Conservation (phyloP, 192 early-diverging fungal genomes). For the Pilaira anomala region DNA sequence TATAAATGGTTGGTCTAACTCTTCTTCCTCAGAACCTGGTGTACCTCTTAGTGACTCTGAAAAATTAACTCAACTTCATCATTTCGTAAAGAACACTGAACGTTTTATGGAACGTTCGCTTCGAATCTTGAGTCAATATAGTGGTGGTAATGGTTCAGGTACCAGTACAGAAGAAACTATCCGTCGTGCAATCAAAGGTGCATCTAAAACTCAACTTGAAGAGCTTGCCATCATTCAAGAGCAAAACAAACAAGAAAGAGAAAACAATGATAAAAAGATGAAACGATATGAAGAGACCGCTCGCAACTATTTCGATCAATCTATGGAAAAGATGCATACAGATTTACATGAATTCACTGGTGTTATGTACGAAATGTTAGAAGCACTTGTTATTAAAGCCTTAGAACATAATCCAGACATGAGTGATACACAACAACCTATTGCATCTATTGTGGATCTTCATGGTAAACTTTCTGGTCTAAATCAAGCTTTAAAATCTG, state of each 20-base stretch:
- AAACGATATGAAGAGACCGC: constrained; percentile 32
- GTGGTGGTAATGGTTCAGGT: constrained; percentile 8
- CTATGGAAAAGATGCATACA: constrained; percentile 23
- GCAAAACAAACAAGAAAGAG: constrained; percentile 17
- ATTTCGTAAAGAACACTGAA: constrained; percentile 21
- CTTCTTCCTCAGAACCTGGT: not conserved
- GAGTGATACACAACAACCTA: not conserved
- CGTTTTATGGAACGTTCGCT: constrained; percentile 31
- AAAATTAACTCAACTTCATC: not conserved
- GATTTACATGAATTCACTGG: constrained; percentile 33
- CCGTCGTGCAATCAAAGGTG: constrained; percentile 23
- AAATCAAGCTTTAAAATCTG: constrained; percentile 7
- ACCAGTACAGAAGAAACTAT: constrained; percentile 29
- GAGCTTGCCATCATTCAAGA: constrained; percentile 1
- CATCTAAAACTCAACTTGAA: constrained; percentile 21
- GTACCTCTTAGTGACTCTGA: not conserved
- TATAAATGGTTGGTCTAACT: not conserved
- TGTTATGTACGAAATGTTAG: constrained; percentile 34
- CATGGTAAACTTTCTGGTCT: constrained; percentile 10
- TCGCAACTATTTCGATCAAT: constrained; percentile 30
- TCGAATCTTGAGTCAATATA: constrained; percentile 21
- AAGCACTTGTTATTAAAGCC: constrained; percentile 26
- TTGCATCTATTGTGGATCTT: constrained; percentile 7
- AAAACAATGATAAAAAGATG: constrained; percentile 21
- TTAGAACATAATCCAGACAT: constrained; percentile 22